Base-by-base conservation (phyloP, 352 stramenopile species). In the Pythium chondricola region DNA sequence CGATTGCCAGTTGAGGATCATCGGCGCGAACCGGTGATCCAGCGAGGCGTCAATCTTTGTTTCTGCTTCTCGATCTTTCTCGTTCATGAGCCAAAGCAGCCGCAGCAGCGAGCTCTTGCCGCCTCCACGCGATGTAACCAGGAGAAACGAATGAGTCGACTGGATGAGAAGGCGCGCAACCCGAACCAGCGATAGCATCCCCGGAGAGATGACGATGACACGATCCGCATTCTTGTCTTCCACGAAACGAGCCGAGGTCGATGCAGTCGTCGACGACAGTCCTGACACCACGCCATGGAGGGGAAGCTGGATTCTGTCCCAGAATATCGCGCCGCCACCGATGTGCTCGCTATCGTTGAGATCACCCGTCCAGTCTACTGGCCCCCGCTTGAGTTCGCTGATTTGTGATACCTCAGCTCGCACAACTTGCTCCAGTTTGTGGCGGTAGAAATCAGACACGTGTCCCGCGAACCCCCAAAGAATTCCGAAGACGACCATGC, bases 101-200 rank as follows among this genome's bases (percentile, higher is more conserved):
- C 71, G 59, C 22, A 87, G 27, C 14, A 85, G 22, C 2, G 75
- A 74, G 1, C 66, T 74, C 30, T 87, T 87, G 0, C 75, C 75
- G 16, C 54, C 59, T 1, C 69, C 75, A 56, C 61, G 60, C 0
- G 70, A 42, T 1, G 72, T 72, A 14, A 67, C 43, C 13, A 87
- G 22, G 32, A 83, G 20, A 35, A 87, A 83, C 0, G 75, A 83
- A 9, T 44, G 46, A 4, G 50, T 62, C 0, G 52, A 67, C 6
- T 69, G 69, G 18, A 83, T 18, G 0, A 83, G 30, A 17, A 71
- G 33, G 3, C 58, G 51, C 25, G 69, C 66, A 10, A 87, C 46
- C 6, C 58, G 72, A 30, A 80, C 21, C 2, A 82, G 25, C 1
- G 57, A 48, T 3, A 41, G 29, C 0, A 54, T 44, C 7, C 56